A percentile compares a stretch with the other conserved stretches of the same genome.
phyloP scores from a whole-genome alignment of 495 filamentous ascomycete genomes.

The Annulohypoxylon nitens region DNA sequence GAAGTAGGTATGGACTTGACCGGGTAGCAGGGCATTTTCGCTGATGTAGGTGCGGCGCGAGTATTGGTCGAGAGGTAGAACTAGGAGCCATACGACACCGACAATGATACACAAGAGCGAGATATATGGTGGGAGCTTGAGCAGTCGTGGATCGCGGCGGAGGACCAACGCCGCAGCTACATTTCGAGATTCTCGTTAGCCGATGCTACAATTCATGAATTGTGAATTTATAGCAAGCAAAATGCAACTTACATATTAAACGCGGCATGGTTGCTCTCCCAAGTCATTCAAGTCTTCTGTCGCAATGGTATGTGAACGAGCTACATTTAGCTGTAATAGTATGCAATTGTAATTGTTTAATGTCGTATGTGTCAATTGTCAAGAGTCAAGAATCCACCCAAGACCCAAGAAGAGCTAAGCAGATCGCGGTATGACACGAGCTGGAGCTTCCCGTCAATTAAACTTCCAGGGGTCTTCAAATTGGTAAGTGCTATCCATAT shows the following conservation, averaged over 20 bases:
- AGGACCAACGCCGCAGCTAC: conserved; percentile 65
- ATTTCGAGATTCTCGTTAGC: conserved; percentile 24
- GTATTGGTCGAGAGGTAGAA: conserved; percentile 93
- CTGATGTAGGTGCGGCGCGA: conserved; percentile 95
- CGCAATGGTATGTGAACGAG: conserved; percentile 14
- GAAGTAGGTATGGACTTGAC: conserved; percentile 98
- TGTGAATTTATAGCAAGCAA: background rate
- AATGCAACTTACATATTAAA: conserved; percentile 48
- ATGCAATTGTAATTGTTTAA: background rate
- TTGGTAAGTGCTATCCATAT: conserved; percentile 16
- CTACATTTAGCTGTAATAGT: conserved; percentile 21
- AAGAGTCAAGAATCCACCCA: background rate
- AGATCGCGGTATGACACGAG: conserved; percentile 30
- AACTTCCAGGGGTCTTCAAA: conserved; percentile 45
- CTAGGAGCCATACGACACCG: conserved; percentile 90
- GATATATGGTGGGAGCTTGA: conserved; percentile 82
- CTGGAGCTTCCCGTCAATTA: conserved; percentile 28
- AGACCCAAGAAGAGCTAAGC: background rate
- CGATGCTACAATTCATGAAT: conserved; percentile 10
- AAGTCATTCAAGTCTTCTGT: conserved; percentile 1
- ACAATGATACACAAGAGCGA: conserved; percentile 89
- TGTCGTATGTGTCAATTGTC: conserved; percentile 1
- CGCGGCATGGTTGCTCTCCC: conserved; percentile 47
- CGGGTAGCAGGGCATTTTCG: conserved; percentile 95
- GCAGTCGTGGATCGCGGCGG: conserved; percentile 75